Base-by-base conservation (phyloP, 2,329 filamentous ascomycete species). In the Apiospora hydei region DNA sequence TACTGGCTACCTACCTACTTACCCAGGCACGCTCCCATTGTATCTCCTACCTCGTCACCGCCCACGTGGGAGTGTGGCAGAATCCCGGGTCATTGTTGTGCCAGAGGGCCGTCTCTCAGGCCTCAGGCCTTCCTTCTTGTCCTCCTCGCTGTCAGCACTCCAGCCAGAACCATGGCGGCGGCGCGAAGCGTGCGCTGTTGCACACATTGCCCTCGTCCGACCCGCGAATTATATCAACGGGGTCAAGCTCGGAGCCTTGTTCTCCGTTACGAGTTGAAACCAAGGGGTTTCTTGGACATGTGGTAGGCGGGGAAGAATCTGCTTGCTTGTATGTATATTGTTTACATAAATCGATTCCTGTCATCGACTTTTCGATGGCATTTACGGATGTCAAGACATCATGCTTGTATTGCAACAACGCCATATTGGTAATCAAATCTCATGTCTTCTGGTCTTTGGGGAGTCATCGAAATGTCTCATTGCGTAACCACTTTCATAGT, bases 41-140 rank as follows among this genome's bases (percentile, higher is more conserved):
- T 24, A 24, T 51, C 49, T 51, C 49, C n/a, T 51, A 51, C n/a
- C n/a, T 26, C n/a, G 49, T 51, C 49, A 51, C 49, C n/a, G 49
- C n/a, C 49, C 49, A 51, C n/a, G 49, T 26, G 49, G 24, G 10
- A 14, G 49, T 21, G 49, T 26, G 49, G 49, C 49, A 51, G 49
- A 51, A 51, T 51, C 49, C 11, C n/a, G n/a, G 49, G 10, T 49
- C 24, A n/a, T 13, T 24, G 11, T 24, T 49, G 21, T 24, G 24
- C 18, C 46, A n/a, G 46, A 21, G 46, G 3, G 46, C 18, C 46
- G 3, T 47, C 21, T 21, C 46, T 49, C 10, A 49, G 46, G 46
- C 46, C 46, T 49, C 10, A 49, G 46, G 46, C 5, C 1, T 10
- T 49, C 18, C 18, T 49, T 49, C 46, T 38, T 38, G 34, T 38